Percentiles rank a stretch among this genome's conserved stretches.
phyloP scores from a whole-genome alignment of 2,329 filamentous ascomycete species.

The Colletotrichum aenigma region DNA sequence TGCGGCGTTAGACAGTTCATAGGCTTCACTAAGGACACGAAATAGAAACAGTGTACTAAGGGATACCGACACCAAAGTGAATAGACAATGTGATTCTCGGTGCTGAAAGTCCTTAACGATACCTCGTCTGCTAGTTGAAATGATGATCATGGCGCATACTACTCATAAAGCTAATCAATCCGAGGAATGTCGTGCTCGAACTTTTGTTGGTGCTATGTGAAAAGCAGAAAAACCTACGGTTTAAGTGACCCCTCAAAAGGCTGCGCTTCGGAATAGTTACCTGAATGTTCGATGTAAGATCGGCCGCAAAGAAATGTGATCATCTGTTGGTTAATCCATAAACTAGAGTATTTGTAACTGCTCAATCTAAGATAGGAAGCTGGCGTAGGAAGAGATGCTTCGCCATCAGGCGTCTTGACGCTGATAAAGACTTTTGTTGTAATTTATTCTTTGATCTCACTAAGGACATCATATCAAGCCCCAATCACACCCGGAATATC shows the following conservation, averaged over 20 bases:
- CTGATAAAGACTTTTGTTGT: neutral
- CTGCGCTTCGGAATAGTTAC: neutral
- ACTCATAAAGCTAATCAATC: neutral
- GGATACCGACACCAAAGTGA: rapidly evolving
- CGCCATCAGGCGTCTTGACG: neutral
- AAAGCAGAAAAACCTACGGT: neutral
- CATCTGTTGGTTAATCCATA: neutral
- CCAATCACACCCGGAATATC: neutral
- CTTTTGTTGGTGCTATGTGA: neutral
- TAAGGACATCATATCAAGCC: rapidly evolving
- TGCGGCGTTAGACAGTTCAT: neutral
- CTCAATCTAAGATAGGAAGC: neutral
- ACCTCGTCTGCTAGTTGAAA: neutral
- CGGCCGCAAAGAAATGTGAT: too few species aligned
- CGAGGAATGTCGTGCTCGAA: neutral
- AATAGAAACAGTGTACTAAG: neutral
- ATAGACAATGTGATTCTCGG: neutral
- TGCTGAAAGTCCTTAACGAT: neutral
- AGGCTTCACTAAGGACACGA: neutral
- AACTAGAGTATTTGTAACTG: neutral
- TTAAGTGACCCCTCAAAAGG: neutral
- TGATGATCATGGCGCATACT: neutral
- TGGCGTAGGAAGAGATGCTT: neutral
- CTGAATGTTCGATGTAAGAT: neutral
- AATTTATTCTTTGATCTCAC: neutral